Evolutionary conservation across 2,329 filamentous ascomycete genomes (phyloP), one percentile per base, ranked within the genome.

Genomic region (Didymella sp.): DNA sequence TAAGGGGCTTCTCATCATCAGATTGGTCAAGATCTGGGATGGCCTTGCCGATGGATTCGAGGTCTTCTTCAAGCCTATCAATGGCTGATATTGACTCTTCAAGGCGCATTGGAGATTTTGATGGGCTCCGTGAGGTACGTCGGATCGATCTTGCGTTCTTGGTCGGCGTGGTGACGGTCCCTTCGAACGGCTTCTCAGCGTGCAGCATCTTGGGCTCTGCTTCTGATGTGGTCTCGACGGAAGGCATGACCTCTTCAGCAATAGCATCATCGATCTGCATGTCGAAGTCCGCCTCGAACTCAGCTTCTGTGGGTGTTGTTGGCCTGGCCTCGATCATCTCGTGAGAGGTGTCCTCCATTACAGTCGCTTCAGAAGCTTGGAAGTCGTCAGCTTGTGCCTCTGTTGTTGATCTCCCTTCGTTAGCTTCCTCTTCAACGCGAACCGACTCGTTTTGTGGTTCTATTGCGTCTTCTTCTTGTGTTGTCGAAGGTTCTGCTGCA

Each of bases 31-130:
- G 68, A 5, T 59, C 59, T 5, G 76, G 74, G 22, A 81, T 69
- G 2, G 70, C 71, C 45, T 77, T 70, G 60, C 76, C 68, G 61
- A 83, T 71, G 37, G 80, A 76, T 51, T 84, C 81, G 2, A 84
- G 74, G 7, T 79, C 81, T 51, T 84, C 81, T 54, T 84, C 81
- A 7, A 83, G 74, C 2, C 76, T 78, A 61, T 84, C 82, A 31
- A 83, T 74, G 4, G 80, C 82, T 51, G 79, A 77, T 27, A 84
- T 79, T 2, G 81, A 80, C 56, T 81, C 77, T 60, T 82, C 78
- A 25, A 76, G 66, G 7, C 71, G 71, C 64, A 76, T 74, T 9
- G 73, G 71, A 21, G 68, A 68, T 50, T 63, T 72, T 12, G 69
- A 64, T 1, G 66, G 64, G 38, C 63, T 71, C 38, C 66, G 64